A percentile compares a stretch with the other conserved stretches of the same genome.
Evolutionary conservation across 225 moss, liverwort and hornwort genomes (phyloP).

Genomic region (Neckera pumila): DNA sequence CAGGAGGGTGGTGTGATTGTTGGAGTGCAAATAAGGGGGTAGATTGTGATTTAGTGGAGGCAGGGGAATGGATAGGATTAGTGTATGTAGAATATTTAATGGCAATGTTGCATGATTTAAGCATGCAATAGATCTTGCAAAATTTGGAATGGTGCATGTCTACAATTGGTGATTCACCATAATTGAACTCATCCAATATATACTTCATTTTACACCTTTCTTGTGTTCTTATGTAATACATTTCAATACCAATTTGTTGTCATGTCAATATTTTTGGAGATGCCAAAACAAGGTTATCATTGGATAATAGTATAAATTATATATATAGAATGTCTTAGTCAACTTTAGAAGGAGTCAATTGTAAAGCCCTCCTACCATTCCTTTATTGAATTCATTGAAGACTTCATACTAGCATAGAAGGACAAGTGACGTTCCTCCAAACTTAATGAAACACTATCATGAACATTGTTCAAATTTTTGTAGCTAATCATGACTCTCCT

Average conservation of each 20-base stretch:
- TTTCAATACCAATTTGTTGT: background rate
- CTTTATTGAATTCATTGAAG: background rate
- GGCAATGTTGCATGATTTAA: background rate
- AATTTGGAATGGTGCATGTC: background rate
- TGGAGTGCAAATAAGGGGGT: background rate
- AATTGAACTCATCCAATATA: background rate
- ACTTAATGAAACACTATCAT: background rate
- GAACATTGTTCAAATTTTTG: background rate
- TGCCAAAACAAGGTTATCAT: background rate
- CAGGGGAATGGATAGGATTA: background rate
- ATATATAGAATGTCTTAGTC: background rate
- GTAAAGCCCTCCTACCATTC: background rate
- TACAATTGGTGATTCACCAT: background rate
- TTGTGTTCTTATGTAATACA: background rate
- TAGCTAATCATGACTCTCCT: accelerated
- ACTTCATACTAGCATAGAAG: accelerated
- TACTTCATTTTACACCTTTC: background rate
- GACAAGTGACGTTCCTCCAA: accelerated
- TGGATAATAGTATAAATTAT: background rate
- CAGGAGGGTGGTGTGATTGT: accelerated
- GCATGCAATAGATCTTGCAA: background rate
- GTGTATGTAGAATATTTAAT: background rate
- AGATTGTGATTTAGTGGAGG: background rate
- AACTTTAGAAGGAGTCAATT: background rate
- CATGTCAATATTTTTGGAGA: background rate